Evolutionary conservation across 805 yeast genomes (phyloP).

Genomic region (Kodamaea restingae): DNA sequence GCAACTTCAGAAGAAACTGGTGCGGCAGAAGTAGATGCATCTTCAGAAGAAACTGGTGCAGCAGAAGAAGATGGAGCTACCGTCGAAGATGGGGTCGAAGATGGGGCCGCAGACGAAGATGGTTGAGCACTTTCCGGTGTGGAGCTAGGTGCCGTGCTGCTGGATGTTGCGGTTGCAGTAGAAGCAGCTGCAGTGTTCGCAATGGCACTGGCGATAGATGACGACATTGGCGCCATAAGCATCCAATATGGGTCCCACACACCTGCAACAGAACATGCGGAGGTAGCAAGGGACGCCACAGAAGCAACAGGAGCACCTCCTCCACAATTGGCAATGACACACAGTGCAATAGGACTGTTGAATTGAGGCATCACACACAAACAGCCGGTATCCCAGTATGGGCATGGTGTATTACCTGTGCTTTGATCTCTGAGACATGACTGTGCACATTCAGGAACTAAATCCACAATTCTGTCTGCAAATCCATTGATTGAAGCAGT

Average conservation of each 20-base stretch:
- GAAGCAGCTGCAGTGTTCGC: constrained; percentile 10
- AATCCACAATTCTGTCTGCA: constrained; percentile 33
- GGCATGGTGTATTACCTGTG: constrained; percentile 39
- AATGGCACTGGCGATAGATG: constrained; percentile 24
- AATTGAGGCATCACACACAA: constrained; percentile 39
- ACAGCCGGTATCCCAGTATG: constrained; percentile 45
- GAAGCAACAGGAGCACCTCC: constrained; percentile 29
- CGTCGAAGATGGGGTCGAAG: neutral
- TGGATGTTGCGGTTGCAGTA: constrained; percentile 5
- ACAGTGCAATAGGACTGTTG: constrained; percentile 30
- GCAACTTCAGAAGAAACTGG: neutral
- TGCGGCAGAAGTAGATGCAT: too few species aligned
- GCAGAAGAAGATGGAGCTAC: neutral
- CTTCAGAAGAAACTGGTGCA: neutral
- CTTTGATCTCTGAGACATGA: constrained; percentile 21
- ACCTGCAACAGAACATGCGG: constrained; percentile 32
- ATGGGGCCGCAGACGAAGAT: neutral
- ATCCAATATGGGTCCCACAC: constrained; percentile 33
- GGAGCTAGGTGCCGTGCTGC: constrained; percentile 1
- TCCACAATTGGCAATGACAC: constrained; percentile 22
- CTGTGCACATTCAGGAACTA: constrained; percentile 36
- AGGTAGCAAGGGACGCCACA: constrained; percentile 25
- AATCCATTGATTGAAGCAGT: constrained; percentile 41
- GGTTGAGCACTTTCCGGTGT: constrained; percentile 5
- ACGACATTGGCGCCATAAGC: constrained; percentile 21